Evolutionary conservation across 2,329 filamentous ascomycete species (phyloP), one percentile per base, ranked within the genome.

Genomic region (Emmonsia crescens): DNA sequence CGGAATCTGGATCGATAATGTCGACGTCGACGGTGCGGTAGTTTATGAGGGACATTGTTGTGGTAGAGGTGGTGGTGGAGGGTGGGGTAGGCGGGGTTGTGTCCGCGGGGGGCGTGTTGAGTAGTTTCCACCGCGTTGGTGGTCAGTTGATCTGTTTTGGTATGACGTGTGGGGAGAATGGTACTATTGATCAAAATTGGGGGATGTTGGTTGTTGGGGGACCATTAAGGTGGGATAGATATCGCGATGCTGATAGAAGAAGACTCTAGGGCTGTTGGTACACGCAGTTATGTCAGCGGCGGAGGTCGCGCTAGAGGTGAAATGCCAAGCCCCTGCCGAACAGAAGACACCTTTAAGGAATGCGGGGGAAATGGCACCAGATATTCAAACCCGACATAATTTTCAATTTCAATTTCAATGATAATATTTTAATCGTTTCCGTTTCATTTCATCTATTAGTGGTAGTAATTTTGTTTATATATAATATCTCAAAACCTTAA

Each of bases 1-100:
- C 85, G 69, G 91, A 94, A 76, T 97, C 92, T 63, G 92, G 90
- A 75, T 94, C 89, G 70, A 96, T 83, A 68, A 88, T 87, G 75
- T 96, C 92, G 75, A 96, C 88, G 82, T 96, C 91, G 82, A 96
- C 94, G 67, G 91, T 96, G 76, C 92, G 89, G 79, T 83, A 87
- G 74, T 87, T 86, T 76, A 83, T 75, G 70, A 75, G 73, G 61
- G 76, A 70, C 76, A 78, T 78, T 62, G 62, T 73, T 58, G 60
- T 24, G 24, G 29, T 60, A 19, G 29, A 19, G 29, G 57, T 64
- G 61, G 62, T 59, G 40, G 46, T 56, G 49, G 48, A n/a, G 21
- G 42, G 40, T 31, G 27, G 42, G 52, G 48, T 27, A 9, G 56
- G 57, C 24, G 42, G 52, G 31, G 10, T 8, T 59, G 27, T 12